phyloP scores from a whole-genome alignment of 1,284 basidiomycete genomes.

The Coriolopsis trogii region DNA sequence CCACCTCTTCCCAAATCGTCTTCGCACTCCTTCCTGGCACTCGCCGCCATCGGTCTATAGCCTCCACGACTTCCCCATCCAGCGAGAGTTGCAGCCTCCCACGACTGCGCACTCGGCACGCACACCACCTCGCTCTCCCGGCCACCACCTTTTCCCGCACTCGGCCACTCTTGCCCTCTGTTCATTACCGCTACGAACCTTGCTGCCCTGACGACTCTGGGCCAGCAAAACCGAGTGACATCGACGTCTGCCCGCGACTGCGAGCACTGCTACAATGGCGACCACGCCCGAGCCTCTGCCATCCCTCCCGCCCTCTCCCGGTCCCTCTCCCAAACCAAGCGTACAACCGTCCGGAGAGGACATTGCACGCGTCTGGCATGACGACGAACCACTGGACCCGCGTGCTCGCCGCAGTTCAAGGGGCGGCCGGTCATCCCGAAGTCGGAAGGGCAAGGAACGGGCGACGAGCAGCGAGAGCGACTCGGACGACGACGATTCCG shows the following conservation, averaged over 20 bases:
- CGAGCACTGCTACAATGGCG: slow-evolving; percentile 21
- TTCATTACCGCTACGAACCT: neutral
- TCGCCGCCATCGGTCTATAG: no score
- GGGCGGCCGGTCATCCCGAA: neutral
- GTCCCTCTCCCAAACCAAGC: neutral
- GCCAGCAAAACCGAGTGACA: no score
- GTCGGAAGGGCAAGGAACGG: slow-evolving; percentile 26
- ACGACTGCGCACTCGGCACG: no score
- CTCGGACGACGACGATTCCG: slow-evolving; percentile 30
- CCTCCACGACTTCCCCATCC: no score
- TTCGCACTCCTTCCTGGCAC: no score
- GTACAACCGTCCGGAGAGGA: slow-evolving; percentile 47
- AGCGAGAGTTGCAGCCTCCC: no score
- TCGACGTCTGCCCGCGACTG: no score
- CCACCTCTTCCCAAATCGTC: no score
- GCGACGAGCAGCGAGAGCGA: slow-evolving; percentile 30
- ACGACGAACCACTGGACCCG: slow-evolving; percentile 6
- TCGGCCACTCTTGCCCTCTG: neutral
- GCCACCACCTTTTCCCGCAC: neutral
- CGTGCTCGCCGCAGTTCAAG: no score
- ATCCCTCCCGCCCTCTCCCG: slow-evolving; percentile 40
- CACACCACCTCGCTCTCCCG: no score
- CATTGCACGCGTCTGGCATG: slow-evolving; percentile 29
- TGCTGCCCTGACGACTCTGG: no score
- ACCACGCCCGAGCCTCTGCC: slow-evolving; percentile 35